Base-by-base conservation (phyloP, 768 basidiomycete species). In the Mycena galericulata region DNA sequence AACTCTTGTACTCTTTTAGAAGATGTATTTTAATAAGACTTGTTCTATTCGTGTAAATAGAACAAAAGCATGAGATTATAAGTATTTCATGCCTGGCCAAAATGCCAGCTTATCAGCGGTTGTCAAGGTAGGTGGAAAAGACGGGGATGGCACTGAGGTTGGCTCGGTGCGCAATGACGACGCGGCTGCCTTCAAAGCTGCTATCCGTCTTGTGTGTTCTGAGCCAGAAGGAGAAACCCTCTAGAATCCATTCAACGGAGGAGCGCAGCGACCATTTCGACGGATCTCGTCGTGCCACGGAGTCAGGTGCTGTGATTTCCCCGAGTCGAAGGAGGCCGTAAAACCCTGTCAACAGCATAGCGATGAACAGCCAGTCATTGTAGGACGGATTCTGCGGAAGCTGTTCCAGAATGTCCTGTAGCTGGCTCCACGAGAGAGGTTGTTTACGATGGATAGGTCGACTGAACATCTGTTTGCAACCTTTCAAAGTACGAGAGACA, bases 141-240 rank as follows among this genome's bases (percentile, higher is more conserved):
- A 38, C 0, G 0, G 6, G 0, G 0, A 36, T 8, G 1, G 75
- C 15, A 17, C 12, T 30, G 17, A 40, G 1, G 7, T 47, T 9
- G 17, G 18, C 29, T 11, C 57, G 57, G 17, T 45, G 43, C 18
- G 20, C 7, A 18, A 59, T 53, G n/a, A 67, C 27, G 14, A 67
- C 26, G 7, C 34, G 59, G 15, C n/a, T 62, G 1, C 66, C 66
- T 49, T 67, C 65, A 11, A 66, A 66, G 7, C 17, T 53, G 5
- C n/a, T 67, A 56, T 80, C 78, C 0, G 70, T 66, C 45, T 81
- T 81, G 54, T 78, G 78, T 0, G 36, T 29, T 0, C 75, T 77
- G 0, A 80, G 67, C 18, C 56, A 34, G 45, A 73, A 80, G 1
- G 11, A 14, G 40, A 69, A 18, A 10, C 15, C 10, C 14, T 12